Evolutionary conservation across 2,329 filamentous ascomycete species (phyloP), one percentile per base, ranked within the genome.

Genomic region (Onygena corvina): DNA sequence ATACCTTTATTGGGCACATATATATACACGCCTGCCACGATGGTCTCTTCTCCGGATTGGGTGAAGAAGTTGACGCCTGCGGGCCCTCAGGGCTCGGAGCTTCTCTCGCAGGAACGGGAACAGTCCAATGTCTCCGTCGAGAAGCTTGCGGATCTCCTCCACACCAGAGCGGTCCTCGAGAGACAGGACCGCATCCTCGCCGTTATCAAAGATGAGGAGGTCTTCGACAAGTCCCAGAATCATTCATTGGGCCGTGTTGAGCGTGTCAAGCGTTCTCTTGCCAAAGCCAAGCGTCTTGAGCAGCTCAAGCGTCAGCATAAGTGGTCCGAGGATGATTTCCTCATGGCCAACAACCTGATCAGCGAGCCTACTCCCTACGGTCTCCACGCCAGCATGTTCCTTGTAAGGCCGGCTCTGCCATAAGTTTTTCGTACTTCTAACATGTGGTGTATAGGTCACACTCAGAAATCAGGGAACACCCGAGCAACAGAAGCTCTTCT

Each of bases 211-310:
- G 63, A 72, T 0, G 82, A 89, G 51, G 76, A 77, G 47, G 74
- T 86, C 50, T 88, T 89, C 57, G 81, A 88, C 66, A 89, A 88
- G 68, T 79, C 79, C 2, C 79, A 83, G 55, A 86, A 87, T 62
- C 86, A 86, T 67, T 85, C 84, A 63, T 74, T 78, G 56, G 83
- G 83, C 35, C 72, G 84, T 38, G 73, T 77, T 21, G 81, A 84
- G 54, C 75, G 80, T 45, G 80, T 88, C 59, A 76, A 85, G 61
- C 77, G 76, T 29, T 77, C 84, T 1, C 71, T 90, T 49, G 83
- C 78, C 4, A 73, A 83, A 52, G 83, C 74, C 42, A 89, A 89
- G 74, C 75, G 76, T 46, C 67, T 89, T 58, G 76, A 79, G 49
- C 78, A 83, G 58, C 69, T 90, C 51, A 72, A 76, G 25, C 73